Evolutionary conservation across 495 filamentous ascomycete genomes (phyloP), one percentile per base, ranked within the genome.

Genomic region (Penicillium crystallinum): DNA sequence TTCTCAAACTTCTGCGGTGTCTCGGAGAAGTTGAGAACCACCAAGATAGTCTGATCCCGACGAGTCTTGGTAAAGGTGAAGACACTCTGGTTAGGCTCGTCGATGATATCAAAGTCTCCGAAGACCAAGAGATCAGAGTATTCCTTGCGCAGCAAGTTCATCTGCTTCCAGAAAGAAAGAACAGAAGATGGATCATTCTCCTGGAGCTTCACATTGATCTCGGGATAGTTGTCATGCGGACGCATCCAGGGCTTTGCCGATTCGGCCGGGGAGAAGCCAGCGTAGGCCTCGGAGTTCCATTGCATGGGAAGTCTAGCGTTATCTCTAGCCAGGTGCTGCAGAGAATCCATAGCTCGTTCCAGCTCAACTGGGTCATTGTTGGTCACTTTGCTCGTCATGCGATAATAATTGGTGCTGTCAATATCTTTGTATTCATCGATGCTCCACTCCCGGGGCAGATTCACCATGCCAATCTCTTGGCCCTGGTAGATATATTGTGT

Each of bases 231-330:
- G 39, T 83, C 80, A 54, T 83, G 72, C 21, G 78, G 72, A 2
- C 78, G 64, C 79, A 84, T 85, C 82, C 82, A 86, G 0, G 79
- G 75, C 61, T 73, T 59, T 0, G 60, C 69, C 3, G 52, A 50
- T 52, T 31, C 56, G 36, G 4, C 51, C 50, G 12, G 74, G 66
- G 58, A 50, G 18, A 86, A 86, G 4, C 84, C 84, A 0, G 70
- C 80, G 52, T 87, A 75, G 1, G 61, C 55, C 0, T 68, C 65
- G 3, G 49, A 62, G 53, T 78, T 67, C 84, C 83, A 88, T 44
- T 82, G 81, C 74, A 87, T 81, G 0, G 84, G 84, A 10, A 77
- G 63, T 8, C 84, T 70, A 3, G 81, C 74, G 55, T 88, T 74
- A 52, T 88, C 84, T n/a, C 84, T 73, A 0, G 79, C 79, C 43